Base-by-base conservation (phyloP, 2,329 filamentous ascomycete genomes). In the Penicillium decumbens region DNA sequence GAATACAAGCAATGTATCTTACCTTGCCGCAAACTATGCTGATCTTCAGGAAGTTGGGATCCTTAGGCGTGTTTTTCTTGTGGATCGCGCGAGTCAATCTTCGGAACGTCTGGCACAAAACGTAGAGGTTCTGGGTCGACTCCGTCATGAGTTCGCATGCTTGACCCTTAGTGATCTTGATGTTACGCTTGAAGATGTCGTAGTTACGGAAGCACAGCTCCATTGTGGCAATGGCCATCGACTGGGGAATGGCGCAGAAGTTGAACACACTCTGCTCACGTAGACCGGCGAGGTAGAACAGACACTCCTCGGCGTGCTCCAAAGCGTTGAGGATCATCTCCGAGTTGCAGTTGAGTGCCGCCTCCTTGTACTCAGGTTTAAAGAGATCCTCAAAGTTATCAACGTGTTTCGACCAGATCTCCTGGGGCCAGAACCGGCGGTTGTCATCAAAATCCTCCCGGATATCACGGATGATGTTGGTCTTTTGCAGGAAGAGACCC, bases 221-320 rank as follows among this genome's bases (percentile, higher is more conserved):
- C 37, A 97, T 75, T 0, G 92, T 97, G 7, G 93, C 92, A 68
- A 98, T 96, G 45, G 92, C 93, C 93, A 98, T 98, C 57, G 84
- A 79, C 72, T 98, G 93, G 2, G 93, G 93, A 56, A 98, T 98
- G 49, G 92, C 92, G 41, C 90, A 90, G 71, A 98, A 98, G 79
- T 98, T 98, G 82, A 98, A 98, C 24, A 95, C 89, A 67, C 89
- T 95, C 75, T 98, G 93, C 67, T 98, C 93, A 59, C 86, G 85
- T 56, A 98, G 83, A 41, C 88, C 93, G 4, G 92, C 92, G 76
- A 98, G 89, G 75, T 97, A 98, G 77, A 91, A 96, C n/a, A 98
- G 74, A 67, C 92, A 97, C 66, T 97, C 90, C 57, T 96, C 90
- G 4, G 82, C 87, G 60, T 95, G 88, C 65, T 84, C 83, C 38